Base-by-base conservation (phyloP, 345 rosid species). In the Anacardium occidentale region DNA sequence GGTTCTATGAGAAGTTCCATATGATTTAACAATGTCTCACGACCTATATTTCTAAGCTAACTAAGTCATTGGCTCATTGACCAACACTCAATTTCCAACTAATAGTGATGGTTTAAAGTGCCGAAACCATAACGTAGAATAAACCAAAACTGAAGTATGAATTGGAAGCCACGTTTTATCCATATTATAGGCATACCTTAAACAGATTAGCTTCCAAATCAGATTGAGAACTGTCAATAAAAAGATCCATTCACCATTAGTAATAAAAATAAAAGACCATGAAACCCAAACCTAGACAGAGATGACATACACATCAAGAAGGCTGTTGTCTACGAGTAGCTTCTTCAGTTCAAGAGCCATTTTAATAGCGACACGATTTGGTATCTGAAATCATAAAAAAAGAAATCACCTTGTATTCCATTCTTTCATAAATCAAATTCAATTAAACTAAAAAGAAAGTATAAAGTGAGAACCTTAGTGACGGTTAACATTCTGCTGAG, bases 281-380 rank as follows among this genome's bases (percentile, higher is more conserved):
- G 18, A 7, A 64, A 67, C 50, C 10, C 60, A 64, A 52, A 15
- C 29, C 12, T 21, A n/a, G n/a, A 47, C 32, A 69, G 68, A 22
- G 70, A 62, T 34, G 63, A 58, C 93, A 67, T 92, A 95, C 98
- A 93, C 98, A 77, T 95, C 99, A 42, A 95, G 88, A 75, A 95
- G 99, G 77, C 97, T 95, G 85, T 95, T 93, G 79, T 95, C 98
- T 59, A 93, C 85, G n/a, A 95, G 91, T 80, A 95, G 85, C 83
- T 95, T 95, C 90, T 95, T 95, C 76, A 95, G 91, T 57, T 95
- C 99, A 64, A 95, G 97, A 73, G 99, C 83, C 60, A 95, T 95
- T 87, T 93, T 95, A 54, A 95, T 69, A n/a, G 99, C 99, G 5
- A 90, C 96, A 65, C 93, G 99, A 82, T 95, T 91, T 10, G 97